These are phyloP conservation scores for Pseudocercospora pini-densiflorae DNA, from an alignment of 2,329 filamentous ascomycete genomes.

Conservation along the genomic window DNA sequence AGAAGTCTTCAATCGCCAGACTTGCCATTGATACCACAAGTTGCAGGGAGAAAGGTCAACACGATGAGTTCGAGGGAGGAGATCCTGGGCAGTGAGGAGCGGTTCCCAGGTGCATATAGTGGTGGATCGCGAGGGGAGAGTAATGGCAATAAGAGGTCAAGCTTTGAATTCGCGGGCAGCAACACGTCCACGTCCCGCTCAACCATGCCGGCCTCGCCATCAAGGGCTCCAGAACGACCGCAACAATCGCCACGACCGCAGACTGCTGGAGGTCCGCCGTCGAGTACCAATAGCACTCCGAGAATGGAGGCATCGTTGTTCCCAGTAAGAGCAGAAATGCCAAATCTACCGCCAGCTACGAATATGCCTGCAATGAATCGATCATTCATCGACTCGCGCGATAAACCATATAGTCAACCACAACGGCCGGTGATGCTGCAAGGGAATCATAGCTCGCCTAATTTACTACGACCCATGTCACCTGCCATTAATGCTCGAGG, in stretches of 20 bases:
- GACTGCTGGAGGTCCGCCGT: slow-evolving; percentile 22
- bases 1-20: slow-evolving; percentile 46
- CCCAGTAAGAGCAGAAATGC: slow-evolving; percentile 21
- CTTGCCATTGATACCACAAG: slow-evolving; percentile 47
- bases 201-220: slow-evolving; percentile 1
- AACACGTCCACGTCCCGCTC: slow-evolving; percentile 18
- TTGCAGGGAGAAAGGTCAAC: slow-evolving; percentile 33
- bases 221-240: not conserved
- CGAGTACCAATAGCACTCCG: slow-evolving; percentile 13
- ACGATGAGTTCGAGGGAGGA: slow-evolving; percentile 6
- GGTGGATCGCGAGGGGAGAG: slow-evolving; percentile 19
- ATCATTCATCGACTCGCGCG: slow-evolving; percentile 39
- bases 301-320: slow-evolving; percentile 34
- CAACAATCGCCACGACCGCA: slow-evolving; percentile 17
- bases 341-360: slow-evolving; percentile 12
- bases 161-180: slow-evolving; percentile 27
- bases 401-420: slow-evolving; percentile 36
- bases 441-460: slow-evolving; percentile 31
- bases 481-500: slow-evolving; percentile 4
- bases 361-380: slow-evolving; percentile 20
- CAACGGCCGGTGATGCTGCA: slow-evolving; percentile 22
- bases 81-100: slow-evolving; percentile 4
- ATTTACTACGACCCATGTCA: slow-evolving; percentile 19
- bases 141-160: slow-evolving; percentile 22
- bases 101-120: not conserved